Evolutionary conservation across 345 rosid species (phyloP).

Genomic region (Salix suchowensis): DNA sequence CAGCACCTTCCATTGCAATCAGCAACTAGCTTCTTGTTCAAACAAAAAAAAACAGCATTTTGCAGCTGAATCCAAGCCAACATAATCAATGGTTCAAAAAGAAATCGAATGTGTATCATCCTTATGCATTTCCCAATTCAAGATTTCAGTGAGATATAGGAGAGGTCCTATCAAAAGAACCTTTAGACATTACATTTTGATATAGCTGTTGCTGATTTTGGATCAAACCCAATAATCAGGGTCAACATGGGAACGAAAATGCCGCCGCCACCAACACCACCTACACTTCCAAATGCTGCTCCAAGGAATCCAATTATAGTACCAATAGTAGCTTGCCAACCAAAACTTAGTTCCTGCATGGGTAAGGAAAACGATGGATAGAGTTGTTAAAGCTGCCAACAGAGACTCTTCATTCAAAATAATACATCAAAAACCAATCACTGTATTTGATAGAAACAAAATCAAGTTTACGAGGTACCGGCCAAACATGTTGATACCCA

Average conservation of each 20-base stretch:
- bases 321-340: conserved; percentile 6
- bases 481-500: conserved; percentile 33
- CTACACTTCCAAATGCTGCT: conserved; percentile 34
- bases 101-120: too few species aligned
- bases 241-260: conserved; percentile 29
- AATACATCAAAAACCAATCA: not conserved
- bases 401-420: too few species aligned
- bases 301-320: conserved; percentile 27
- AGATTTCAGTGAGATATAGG: not conserved
- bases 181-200: conserved; percentile 18
- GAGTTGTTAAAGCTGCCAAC: not conserved
- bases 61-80: too few species aligned
- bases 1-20: too few species aligned
- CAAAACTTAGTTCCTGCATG: not conserved
- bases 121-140: too few species aligned
- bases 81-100: too few species aligned
- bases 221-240: conserved; percentile 31
- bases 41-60: too few species aligned
- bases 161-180: too few species aligned
- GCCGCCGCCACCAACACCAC: conserved; percentile 38
- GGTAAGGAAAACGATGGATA: not conserved
- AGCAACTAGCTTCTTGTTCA: too few species aligned
- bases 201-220: conserved; percentile 30
- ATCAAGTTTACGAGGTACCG: conserved; percentile 11
- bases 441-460: too few species aligned